Conservation (phyloP, 2,329 filamentous ascomycete genomes). For the Reticulascus tulasneorum region DNA sequence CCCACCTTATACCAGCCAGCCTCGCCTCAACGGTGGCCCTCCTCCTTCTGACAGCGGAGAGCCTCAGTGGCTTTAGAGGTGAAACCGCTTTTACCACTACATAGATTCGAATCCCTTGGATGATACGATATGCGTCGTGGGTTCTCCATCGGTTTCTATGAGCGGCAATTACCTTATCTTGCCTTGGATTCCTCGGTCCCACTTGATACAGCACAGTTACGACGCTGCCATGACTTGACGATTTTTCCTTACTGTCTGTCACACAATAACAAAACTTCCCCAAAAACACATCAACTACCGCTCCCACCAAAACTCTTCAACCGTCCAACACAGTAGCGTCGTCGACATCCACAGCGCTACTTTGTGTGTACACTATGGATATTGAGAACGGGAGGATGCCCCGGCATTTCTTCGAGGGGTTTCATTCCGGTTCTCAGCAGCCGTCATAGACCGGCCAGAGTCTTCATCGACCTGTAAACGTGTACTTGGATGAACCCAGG, state of each 20-base stretch:
- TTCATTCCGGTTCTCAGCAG: conserved; percentile 15
- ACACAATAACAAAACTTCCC: conserved; percentile 9
- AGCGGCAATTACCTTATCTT: no score
- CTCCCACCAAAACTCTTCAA: conserved; percentile 10
- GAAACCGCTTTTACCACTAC: conserved; percentile 3
- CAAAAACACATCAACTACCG: conserved; percentile 7
- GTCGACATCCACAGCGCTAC: conserved; percentile 22
- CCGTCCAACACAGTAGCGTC: conserved; percentile 23
- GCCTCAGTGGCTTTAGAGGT: conserved; percentile 34
- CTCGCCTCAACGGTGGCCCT: conserved; percentile 6
- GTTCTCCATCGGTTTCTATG: conserved; percentile 14
- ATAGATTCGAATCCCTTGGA: no score
- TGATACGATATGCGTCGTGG: conserved; percentile 10
- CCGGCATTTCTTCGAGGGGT: conserved; percentile 13
- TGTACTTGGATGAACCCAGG: conserved; percentile 13
- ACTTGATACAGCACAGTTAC: conserved; percentile 28
- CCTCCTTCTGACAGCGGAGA: conserved; percentile 26
- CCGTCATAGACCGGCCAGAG: conserved; percentile 13
- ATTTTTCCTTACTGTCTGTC: conserved; percentile 30
- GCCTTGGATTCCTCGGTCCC: no score
- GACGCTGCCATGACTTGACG: conserved; percentile 37
- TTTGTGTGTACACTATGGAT: conserved; percentile 16
- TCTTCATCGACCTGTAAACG: conserved; percentile 13
- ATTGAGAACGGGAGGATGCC: conserved; percentile 11
- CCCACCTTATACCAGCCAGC: no score